Conservation (phyloP, 371 early-diverging fungal species). For the Umbelopsis sp. region DNA sequence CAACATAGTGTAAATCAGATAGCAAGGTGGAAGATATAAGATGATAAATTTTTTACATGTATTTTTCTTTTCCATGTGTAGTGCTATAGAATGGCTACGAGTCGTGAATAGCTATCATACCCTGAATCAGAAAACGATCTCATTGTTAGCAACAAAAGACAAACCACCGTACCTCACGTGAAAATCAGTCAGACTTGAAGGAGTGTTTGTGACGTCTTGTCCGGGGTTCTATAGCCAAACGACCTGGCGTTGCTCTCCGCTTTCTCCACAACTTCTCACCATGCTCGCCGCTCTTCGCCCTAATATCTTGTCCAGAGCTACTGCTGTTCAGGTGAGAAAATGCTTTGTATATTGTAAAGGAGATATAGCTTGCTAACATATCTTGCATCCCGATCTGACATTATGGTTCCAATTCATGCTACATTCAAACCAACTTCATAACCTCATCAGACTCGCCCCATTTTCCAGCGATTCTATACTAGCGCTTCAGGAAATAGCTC, state of each 20-base stretch:
- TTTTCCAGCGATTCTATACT: constrained; percentile 61
- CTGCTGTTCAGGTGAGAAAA: background rate
- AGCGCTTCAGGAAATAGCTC: constrained; percentile 64
- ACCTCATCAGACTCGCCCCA: constrained; percentile 36
- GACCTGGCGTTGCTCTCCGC: constrained; percentile 4
- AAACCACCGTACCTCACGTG: constrained; percentile 3
- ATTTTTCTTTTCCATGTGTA: no score
- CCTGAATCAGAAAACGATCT: no score
- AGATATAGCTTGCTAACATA: background rate
- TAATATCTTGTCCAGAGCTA: constrained; percentile 15
- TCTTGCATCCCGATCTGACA: background rate
- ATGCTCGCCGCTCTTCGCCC: constrained; percentile 12
- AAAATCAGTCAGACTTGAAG: constrained; percentile 7
- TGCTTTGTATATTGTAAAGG: background rate
- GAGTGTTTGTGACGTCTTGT: constrained; percentile 14
- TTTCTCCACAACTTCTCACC: constrained; percentile 16
- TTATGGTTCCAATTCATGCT: background rate
- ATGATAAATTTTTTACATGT: no score
- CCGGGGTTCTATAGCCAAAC: background rate
- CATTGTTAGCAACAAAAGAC: no score
- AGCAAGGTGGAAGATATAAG: no score
- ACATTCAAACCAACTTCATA: background rate
- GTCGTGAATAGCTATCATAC: no score
- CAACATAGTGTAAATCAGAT: no score
- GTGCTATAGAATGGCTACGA: no score